phyloP scores from a whole-genome alignment of 1,284 basidiomycete species.

The Sanguinoderma infundibulare region DNA sequence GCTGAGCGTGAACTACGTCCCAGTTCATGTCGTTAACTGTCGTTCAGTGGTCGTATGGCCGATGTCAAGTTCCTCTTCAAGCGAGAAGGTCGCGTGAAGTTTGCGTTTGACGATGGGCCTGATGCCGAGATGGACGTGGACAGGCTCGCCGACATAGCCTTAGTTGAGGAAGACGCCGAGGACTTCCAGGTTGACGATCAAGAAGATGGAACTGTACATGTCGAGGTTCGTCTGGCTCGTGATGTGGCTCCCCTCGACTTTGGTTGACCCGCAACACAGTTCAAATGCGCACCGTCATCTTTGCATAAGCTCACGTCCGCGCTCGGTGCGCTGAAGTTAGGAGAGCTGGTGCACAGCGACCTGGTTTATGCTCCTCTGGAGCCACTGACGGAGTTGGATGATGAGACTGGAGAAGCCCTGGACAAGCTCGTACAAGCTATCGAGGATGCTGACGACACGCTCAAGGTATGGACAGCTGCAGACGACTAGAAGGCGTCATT shows the following conservation, averaged over 20 bases:
- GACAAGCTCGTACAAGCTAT: slow-evolving; percentile 56
- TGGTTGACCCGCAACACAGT: slow-evolving; percentile 1
- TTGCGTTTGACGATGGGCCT: slow-evolving; percentile 52
- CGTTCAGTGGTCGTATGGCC: slow-evolving; percentile 65
- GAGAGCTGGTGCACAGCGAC: slow-evolving; percentile 62
- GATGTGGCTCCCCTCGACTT: background rate
- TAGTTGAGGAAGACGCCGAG: slow-evolving; percentile 56
- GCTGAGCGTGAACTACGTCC: background rate
- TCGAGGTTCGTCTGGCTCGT: slow-evolving; percentile 44
- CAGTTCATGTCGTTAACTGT: background rate
- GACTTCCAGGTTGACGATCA: slow-evolving; percentile 53
- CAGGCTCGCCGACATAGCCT: slow-evolving; percentile 52
- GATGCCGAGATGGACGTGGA: slow-evolving; percentile 50
- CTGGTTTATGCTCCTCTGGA: slow-evolving; percentile 62
- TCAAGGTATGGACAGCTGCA: slow-evolving; percentile 65
- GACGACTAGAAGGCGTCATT: slow-evolving; percentile 29
- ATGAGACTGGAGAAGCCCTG: slow-evolving; percentile 46
- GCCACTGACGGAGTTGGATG: slow-evolving; percentile 40
- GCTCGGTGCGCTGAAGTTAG: slow-evolving; percentile 42
- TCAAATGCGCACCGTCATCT: slow-evolving; percentile 13
- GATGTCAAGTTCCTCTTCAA: slow-evolving; percentile 82
- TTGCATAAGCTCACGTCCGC: slow-evolving; percentile 58
- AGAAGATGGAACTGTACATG: slow-evolving; percentile 39
- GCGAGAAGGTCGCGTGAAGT: slow-evolving; percentile 66
- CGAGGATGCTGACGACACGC: slow-evolving; percentile 66